Base-by-base conservation (phyloP, 2,329 filamentous ascomycete species). In the Parastagonospora avenae region DNA sequence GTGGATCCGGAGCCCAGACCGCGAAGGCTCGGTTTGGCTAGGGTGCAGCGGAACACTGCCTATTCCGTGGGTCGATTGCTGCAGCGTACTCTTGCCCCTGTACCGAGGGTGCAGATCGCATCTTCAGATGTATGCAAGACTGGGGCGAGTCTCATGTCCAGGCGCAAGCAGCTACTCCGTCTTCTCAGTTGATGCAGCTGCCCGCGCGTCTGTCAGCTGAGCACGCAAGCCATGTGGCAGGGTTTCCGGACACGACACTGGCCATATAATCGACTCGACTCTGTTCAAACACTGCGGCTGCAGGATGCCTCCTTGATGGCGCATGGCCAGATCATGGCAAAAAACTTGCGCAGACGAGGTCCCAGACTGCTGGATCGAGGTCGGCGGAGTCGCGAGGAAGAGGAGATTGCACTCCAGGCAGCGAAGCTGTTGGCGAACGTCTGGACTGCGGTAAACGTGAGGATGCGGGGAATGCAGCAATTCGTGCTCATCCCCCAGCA, bases 1-100 rank as follows among this genome's bases (percentile, higher is more conserved):
- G 19, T n/a, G 6, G 16, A 39, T 27, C 15, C 42, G 42, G 42
- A 37, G 32, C 37, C 42, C 30, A 37, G 42, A 44, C 42, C 24
- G 42, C 31, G 31, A 36, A 31, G 8, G 16, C 19, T 29, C 19
- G 19, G 42, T 27, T 44, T 31, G 42, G 11, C 12, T 27, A 11
- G 15, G 12, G 15, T 19, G 9, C 10, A 11, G 15, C 15, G 33
- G 14, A 15, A 43, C 27, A 15, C 19, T 9, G 30, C 41, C 15
- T n/a, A 5, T 9, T 43, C 9, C 30, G n/a, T 44, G 31, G 19
- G 30, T 10, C 32, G 42, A 37, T 44, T 9, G 31, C 32, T 37
- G 42, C 32, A 44, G 29, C 19, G 31, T n/a, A 29, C 19, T 24
- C 19, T 24, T 24, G 19, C 19, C 19, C 19, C 19, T 24, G 19